Percentiles rank a stretch among this genome's conserved stretches.
Evolutionary conservation across 163 green algal genomes (phyloP).

Genomic region (Scenedesmus sp.): DNA sequence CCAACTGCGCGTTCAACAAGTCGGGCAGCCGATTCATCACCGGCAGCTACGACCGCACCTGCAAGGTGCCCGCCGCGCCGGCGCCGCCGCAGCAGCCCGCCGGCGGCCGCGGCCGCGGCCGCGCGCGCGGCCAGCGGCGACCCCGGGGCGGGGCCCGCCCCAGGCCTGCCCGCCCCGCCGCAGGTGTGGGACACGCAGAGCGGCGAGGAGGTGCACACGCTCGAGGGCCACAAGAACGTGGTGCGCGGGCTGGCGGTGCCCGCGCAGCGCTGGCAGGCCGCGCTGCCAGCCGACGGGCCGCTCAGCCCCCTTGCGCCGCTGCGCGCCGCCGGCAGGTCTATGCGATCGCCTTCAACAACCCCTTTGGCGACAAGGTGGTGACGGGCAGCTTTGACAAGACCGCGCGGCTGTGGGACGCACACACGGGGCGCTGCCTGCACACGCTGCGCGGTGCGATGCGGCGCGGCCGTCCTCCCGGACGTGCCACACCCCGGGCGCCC

Average conservation of each 20-base stretch:
- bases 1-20: constrained; percentile 89
- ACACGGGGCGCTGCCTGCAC: constrained; percentile 73
- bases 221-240: constrained; percentile 85
- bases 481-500: too few species aligned
- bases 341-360: constrained; percentile 85
- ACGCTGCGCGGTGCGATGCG: constrained; percentile 62
- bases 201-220: constrained; percentile 75
- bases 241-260: constrained; percentile 48
- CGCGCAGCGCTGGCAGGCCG: too few species aligned
- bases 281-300: too few species aligned
- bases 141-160: background rate
- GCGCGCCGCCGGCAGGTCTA: constrained; percentile 65
- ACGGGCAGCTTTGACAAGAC: constrained; percentile 83
- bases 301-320: too few species aligned
- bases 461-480: too few species aligned
- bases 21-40: constrained; percentile 81
- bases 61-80: constrained; percentile 62
- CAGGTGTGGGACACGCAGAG: constrained; percentile 77
- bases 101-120: background rate
- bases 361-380: constrained; percentile 80
- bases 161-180: too few species aligned
- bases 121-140: background rate
- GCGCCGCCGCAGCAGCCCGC: background rate
- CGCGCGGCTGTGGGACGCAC: constrained; percentile 73
- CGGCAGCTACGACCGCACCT: constrained; percentile 81